Evolutionary conservation across 352 stramenopile species (phyloP).

Genomic region (Globisporangium lucens): DNA sequence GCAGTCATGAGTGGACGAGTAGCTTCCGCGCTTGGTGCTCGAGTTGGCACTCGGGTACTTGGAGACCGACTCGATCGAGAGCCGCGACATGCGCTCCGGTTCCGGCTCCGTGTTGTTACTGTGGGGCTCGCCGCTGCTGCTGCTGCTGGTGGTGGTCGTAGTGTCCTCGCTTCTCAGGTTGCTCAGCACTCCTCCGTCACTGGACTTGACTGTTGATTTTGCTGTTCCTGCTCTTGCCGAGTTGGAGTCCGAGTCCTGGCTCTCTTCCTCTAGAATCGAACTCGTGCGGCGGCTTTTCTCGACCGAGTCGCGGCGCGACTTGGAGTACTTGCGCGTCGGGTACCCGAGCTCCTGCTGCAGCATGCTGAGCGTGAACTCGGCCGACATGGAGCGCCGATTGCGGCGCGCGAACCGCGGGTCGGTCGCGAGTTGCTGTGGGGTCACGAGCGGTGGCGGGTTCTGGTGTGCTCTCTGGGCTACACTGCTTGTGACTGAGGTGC

Average conservation of each 20-base stretch:
- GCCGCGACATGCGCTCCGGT: conserved; percentile 8
- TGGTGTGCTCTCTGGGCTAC: not conserved
- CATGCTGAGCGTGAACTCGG: conserved; percentile 52
- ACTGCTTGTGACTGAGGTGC: not conserved
- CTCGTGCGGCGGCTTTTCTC: conserved; percentile 32
- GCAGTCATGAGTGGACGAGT: conserved; percentile 9
- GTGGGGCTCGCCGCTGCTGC: not conserved
- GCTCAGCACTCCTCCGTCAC: not conserved
- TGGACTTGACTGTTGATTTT: not conserved
- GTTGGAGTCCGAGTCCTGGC: conserved; percentile 7
- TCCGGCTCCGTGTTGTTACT: conserved; percentile 12
- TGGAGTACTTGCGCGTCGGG: conserved; percentile 29
- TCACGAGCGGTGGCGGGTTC: not conserved
- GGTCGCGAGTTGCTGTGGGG: not conserved
- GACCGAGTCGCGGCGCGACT: conserved; percentile 17
- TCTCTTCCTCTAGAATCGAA: conserved; percentile 39
- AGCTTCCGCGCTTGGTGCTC: conserved; percentile 26
- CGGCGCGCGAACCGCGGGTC: conserved; percentile 15
- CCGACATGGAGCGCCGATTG: conserved; percentile 55
- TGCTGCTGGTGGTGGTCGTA: not conserved
- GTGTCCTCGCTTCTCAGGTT: conserved; percentile 1
- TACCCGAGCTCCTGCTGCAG: conserved; percentile 79
- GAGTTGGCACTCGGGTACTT: conserved; percentile 14
- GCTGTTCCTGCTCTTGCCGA: conserved; percentile 18
- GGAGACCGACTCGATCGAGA: conserved; percentile 13